These are phyloP conservation scores for Glycyrrhiza uralensis DNA, from an alignment of 306 rosid genomes.

Conservation along the genomic window DNA sequence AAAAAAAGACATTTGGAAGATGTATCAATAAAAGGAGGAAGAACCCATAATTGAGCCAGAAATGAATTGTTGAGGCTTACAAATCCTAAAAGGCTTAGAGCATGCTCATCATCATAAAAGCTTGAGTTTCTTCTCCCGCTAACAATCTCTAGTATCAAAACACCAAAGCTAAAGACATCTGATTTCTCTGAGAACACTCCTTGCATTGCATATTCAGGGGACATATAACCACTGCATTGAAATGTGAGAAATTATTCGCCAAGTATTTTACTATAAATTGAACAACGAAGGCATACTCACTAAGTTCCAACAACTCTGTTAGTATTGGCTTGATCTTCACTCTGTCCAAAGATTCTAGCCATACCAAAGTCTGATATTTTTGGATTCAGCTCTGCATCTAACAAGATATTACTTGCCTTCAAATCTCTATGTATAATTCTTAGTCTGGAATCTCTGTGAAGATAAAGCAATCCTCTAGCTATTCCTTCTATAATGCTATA, in stretches of 20 bases:
- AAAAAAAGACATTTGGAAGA: background rate
- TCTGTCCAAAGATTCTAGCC: constrained; percentile 34
- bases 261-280: background rate
- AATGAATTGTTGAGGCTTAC: too few relatives aligned
- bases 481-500: constrained; percentile 20
- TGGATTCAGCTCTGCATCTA: constrained; percentile 21
- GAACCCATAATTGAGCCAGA: background rate
- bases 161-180: too few relatives aligned
- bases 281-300: background rate
- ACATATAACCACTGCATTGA: too few relatives aligned
- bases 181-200: too few relatives aligned
- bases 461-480: constrained; percentile 29
- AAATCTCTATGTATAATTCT: constrained; percentile 30
- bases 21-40: background rate
- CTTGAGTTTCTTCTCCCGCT: too few relatives aligned
- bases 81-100: too few relatives aligned
- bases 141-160: too few relatives aligned
- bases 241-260: background rate
- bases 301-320: background rate
- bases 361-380: constrained; percentile 37
- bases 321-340: constrained; percentile 17
- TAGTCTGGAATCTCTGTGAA: constrained; percentile 32
- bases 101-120: too few relatives aligned
- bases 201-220: too few relatives aligned
- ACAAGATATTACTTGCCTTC: constrained; percentile 26